Conservation (phyloP, 768 basidiomycete genomes). For the Kwoniella shandongensis region DNA sequence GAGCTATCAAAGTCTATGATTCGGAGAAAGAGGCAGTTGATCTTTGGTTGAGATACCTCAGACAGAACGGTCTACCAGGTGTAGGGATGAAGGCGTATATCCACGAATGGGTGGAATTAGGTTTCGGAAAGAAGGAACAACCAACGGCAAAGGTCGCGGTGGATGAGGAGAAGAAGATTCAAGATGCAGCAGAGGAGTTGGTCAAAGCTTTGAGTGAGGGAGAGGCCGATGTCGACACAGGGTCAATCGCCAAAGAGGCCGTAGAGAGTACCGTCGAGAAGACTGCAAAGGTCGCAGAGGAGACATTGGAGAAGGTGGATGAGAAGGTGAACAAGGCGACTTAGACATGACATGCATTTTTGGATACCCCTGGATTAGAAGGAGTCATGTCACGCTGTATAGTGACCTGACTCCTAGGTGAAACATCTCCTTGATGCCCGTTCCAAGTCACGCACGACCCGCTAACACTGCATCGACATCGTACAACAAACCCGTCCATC, state of each 20-base stretch:
- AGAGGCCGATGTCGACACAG: neutral
- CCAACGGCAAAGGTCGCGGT: slow-evolving; percentile 8
- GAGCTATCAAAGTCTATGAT: slow-evolving; percentile 88
- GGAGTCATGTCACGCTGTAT: no score
- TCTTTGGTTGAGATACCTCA: slow-evolving; percentile 75
- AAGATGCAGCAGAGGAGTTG: slow-evolving; percentile 22
- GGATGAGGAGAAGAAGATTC: slow-evolving; percentile 12
- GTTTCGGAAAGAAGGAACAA: slow-evolving; percentile 57
- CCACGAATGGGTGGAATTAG: slow-evolving; percentile 68
- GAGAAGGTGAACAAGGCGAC: slow-evolving; percentile 10
- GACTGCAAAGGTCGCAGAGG: slow-evolving; percentile 1
- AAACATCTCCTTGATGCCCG: no score
- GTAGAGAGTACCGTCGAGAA: neutral
- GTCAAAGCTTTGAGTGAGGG: slow-evolving; percentile 21
- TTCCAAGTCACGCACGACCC: no score
- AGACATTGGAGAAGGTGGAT: neutral
- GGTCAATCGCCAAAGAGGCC: neutral
- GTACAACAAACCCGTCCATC: no score
- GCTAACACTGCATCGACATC: no score
- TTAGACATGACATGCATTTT: neutral
- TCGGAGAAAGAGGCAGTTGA: slow-evolving; percentile 74
- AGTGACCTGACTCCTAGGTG: no score
- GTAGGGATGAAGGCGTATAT: slow-evolving; percentile 80
- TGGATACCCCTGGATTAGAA: no score
- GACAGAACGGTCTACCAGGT: slow-evolving; percentile 72